Evolutionary conservation across 768 basidiomycete genomes (phyloP).

Genomic region (Mycena galopus): DNA sequence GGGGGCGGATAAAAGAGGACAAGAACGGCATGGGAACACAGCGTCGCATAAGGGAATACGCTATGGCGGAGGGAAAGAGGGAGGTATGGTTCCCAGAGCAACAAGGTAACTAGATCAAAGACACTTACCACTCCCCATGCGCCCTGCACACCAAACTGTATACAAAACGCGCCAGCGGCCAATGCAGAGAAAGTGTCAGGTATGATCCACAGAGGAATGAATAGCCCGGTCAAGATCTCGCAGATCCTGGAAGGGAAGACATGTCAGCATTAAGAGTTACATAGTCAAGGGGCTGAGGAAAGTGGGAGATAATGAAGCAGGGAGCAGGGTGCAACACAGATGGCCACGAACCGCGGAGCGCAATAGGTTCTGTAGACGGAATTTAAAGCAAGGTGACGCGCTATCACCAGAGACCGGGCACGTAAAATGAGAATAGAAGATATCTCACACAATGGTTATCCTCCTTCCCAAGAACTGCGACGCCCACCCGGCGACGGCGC

Average conservation of each 20-base stretch:
- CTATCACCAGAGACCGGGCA: conserved; percentile 10
- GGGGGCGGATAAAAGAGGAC: not conserved
- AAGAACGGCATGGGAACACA: conserved; percentile 5
- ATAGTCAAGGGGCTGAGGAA: conserved; percentile 8
- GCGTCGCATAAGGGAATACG: conserved; percentile 1
- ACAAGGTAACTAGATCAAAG: not conserved
- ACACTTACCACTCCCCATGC: conserved; percentile 75
- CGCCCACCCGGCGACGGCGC: conserved; percentile 75
- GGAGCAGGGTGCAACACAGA: not conserved
- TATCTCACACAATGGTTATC: conserved; percentile 75
- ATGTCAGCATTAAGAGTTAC: conserved; percentile 15
- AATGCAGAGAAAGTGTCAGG: conserved; percentile 67
- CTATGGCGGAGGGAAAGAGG: conserved; percentile 3
- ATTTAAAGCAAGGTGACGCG: not conserved
- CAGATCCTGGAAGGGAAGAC: conserved; percentile 46
- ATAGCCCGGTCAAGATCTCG: conserved; percentile 55
- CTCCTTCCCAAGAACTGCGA: conserved; percentile 87
- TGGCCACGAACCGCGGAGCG: not conserved
- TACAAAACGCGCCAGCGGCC: conserved; percentile 75
- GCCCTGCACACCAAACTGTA: conserved; percentile 80
- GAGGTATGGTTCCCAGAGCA: conserved; percentile 5
- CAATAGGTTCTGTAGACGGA: conserved; percentile 10
- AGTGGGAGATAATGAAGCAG: not conserved
- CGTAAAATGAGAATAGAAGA: conserved; percentile 17
- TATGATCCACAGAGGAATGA: conserved; percentile 77